Evolutionary conservation across 106 monocot genomes (phyloP).

Genomic region (Gastrodia elata): DNA sequence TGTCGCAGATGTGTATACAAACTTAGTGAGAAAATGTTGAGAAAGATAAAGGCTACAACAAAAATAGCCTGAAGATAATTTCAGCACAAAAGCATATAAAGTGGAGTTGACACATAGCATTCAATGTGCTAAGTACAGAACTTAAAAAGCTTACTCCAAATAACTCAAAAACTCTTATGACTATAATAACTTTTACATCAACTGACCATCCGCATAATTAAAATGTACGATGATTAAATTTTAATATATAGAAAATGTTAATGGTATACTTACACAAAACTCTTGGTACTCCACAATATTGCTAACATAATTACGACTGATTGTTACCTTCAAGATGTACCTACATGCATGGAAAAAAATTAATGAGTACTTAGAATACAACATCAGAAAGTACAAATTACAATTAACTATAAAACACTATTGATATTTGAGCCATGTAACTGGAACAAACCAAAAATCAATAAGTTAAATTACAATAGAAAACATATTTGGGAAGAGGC

Average conservation of each 20-base stretch:
- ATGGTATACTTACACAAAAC: constrained; percentile 24
- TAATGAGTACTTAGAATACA: background rate
- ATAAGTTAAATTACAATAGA: background rate
- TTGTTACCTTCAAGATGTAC: constrained; percentile 41
- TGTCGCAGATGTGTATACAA: background rate
- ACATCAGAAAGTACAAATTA: background rate
- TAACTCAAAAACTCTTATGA: background rate
- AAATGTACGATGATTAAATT: background rate
- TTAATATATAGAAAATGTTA: background rate
- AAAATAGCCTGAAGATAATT: background rate
- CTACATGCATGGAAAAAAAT: constrained; percentile 18
- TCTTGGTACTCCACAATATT: constrained; percentile 49
- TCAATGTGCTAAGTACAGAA: background rate
- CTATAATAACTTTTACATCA: background rate
- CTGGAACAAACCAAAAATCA: background rate
- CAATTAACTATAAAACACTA: background rate
- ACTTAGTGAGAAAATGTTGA: background rate
- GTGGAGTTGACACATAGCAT: background rate
- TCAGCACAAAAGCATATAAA: background rate
- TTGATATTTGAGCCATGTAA: background rate
- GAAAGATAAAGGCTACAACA: background rate
- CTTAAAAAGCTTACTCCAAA: background rate
- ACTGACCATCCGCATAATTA: background rate
- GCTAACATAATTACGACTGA: constrained; percentile 44
- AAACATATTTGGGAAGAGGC: background rate